Conservation (phyloP, 1,284 basidiomycete genomes). For the Ceratobasidium sp. region DNA sequence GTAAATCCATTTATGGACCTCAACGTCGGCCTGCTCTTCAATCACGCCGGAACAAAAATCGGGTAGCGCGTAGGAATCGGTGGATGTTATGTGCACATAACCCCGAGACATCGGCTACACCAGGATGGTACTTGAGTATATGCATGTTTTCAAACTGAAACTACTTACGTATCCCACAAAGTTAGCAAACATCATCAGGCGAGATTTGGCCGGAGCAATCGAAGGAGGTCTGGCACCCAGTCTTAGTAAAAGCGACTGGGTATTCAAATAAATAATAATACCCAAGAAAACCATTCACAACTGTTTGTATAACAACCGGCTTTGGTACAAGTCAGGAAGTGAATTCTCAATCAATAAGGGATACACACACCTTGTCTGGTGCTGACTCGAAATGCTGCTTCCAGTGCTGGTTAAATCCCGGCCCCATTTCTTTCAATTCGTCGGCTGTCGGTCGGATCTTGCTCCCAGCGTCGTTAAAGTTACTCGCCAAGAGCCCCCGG, state of each 20-base stretch:
- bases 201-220: neutral
- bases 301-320: constrained; percentile 20
- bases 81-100: constrained; percentile 45
- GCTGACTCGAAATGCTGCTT: constrained; percentile 53
- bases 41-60: constrained; percentile 46
- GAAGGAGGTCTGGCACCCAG: constrained; percentile 53
- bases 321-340: too few relatives aligned
- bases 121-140: neutral
- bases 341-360: neutral
- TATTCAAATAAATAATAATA: neutral
- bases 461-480: constrained; percentile 56
- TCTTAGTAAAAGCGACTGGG: too few relatives aligned
- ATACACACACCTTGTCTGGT: constrained; percentile 54
- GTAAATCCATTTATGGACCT: constrained; percentile 60
- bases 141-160: neutral
- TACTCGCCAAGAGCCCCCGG: constrained; percentile 44
- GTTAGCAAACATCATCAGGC: constrained; percentile 8
- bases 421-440: constrained; percentile 56
- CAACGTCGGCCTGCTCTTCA: constrained; percentile 55
- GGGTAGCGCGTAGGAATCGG: constrained; percentile 45
- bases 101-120: constrained; percentile 45
- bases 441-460: constrained; percentile 57
- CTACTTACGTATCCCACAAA: constrained; percentile 20
- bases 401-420: constrained; percentile 56
- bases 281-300: constrained; percentile 22